phyloP scores from a whole-genome alignment of 805 yeast species.

The Cyberlindnera bimundalis region DNA sequence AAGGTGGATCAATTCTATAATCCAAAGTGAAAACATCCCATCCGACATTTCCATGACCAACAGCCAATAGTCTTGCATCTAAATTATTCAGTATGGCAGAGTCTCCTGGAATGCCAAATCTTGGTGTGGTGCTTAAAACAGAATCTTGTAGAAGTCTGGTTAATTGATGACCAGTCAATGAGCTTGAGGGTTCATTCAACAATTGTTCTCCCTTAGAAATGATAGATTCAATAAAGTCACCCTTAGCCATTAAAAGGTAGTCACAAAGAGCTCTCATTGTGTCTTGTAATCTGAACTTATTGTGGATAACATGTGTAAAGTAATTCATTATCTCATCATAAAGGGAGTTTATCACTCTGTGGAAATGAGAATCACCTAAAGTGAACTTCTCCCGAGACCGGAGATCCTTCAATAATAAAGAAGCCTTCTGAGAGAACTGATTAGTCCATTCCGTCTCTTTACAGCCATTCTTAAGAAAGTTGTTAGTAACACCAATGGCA shows the following conservation, averaged over 20 bases:
- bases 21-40: slow-evolving; percentile 94
- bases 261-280: slow-evolving; percentile 64
- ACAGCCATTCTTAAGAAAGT: slow-evolving; percentile 62
- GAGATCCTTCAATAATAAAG: slow-evolving; percentile 30
- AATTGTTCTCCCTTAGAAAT: slow-evolving; percentile 50
- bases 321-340: slow-evolving; percentile 51
- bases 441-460: slow-evolving; percentile 65
- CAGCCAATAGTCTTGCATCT: slow-evolving; percentile 79
- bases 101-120: slow-evolving; percentile 34
- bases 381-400: slow-evolving; percentile 2
- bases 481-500: slow-evolving; percentile 69
- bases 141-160: slow-evolving; percentile 65
- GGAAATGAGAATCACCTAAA: slow-evolving; percentile 23
- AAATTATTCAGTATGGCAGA: slow-evolving; percentile 46
- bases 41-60: slow-evolving; percentile 71
- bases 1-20: slow-evolving; percentile 52
- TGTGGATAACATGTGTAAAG: slow-evolving; percentile 47
- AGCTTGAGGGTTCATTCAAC: slow-evolving; percentile 58
- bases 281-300: slow-evolving; percentile 43
- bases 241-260: slow-evolving; percentile 65
- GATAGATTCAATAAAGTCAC: slow-evolving; percentile 77
- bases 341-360: slow-evolving; percentile 38
- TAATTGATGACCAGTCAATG: slow-evolving; percentile 61
- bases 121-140: slow-evolving; percentile 49
- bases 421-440: slow-evolving; percentile 20